Evolutionary conservation across 352 stramenopile species (phyloP).

Genomic region (Peronospora destructor): DNA sequence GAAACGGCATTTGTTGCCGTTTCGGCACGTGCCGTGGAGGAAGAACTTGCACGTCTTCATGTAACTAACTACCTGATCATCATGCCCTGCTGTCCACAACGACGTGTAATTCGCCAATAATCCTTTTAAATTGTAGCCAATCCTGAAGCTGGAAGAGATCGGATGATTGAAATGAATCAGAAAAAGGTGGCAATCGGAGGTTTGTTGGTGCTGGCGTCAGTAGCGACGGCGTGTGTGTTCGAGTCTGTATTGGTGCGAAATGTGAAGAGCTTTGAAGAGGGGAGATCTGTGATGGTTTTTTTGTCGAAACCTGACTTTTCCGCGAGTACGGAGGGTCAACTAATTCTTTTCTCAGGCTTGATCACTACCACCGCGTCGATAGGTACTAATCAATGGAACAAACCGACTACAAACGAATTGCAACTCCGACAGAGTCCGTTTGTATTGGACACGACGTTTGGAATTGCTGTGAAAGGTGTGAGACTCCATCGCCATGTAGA

Average conservation of each 20-base stretch:
- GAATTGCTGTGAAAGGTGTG: constrained; percentile 58
- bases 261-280: constrained; percentile 47
- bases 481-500: constrained; percentile 56
- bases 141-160: background rate
- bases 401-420: constrained; percentile 3
- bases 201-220: constrained; percentile 41
- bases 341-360: constrained; percentile 44
- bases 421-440: constrained; percentile 38
- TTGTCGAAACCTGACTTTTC: constrained; percentile 22
- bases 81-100: background rate
- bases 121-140: constrained; percentile 1
- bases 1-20: constrained; percentile 63
- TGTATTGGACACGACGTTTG: constrained; percentile 55
- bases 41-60: constrained; percentile 58
- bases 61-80: no score
- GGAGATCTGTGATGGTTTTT: constrained; percentile 23
- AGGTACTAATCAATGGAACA: constrained; percentile 8
- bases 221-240: constrained; percentile 44
- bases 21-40: constrained; percentile 59
- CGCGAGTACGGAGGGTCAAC: constrained; percentile 19
- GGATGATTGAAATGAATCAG: no score
- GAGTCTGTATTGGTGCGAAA: constrained; percentile 48
- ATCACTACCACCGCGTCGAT: constrained; percentile 33
- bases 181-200: constrained; percentile 35
- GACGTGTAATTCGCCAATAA: background rate